phyloP scores from a whole-genome alignment of 192 early-diverging fungal genomes.

The Pilobolus umbonatus region DNA sequence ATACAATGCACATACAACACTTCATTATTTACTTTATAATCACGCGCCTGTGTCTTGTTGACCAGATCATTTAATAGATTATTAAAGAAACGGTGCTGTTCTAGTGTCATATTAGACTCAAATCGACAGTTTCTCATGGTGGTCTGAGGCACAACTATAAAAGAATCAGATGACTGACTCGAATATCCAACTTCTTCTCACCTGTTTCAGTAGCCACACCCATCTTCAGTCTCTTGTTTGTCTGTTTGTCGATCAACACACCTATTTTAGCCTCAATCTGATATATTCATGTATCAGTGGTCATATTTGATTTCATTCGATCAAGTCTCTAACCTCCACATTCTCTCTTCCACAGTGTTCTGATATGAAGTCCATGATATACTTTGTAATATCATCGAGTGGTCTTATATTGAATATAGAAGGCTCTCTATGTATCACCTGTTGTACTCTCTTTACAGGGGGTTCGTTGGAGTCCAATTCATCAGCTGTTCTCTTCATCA shows the following conservation, averaged over 20 bases:
- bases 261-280: conserved; percentile 95
- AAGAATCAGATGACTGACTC: conserved; percentile 4
- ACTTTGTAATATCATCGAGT: conserved; percentile 55
- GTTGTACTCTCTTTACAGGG: not conserved
- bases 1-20: not conserved
- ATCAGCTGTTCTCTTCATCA: conserved; percentile 4
- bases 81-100: conserved; percentile 85
- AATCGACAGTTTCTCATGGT: conserved; percentile 50
- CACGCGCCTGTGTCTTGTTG: conserved; percentile 42
- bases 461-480: not conserved
- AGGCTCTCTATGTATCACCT: conserved; percentile 35
- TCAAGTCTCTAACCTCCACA: conserved; percentile 42
- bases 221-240: conserved; percentile 52
- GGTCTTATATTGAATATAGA: conserved; percentile 61
- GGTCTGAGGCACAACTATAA: conserved; percentile 25
- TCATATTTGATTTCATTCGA: conserved; percentile 27
- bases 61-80: conserved; percentile 70
- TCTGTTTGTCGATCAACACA: conserved; percentile 63
- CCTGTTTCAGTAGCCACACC: conserved; percentile 64
- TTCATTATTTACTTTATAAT: conserved; percentile 33
- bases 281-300: not conserved
- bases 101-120: conserved; percentile 81
- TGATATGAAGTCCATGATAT: conserved; percentile 61
- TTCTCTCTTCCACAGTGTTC: conserved; percentile 46
- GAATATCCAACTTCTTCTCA: conserved; percentile 6